Evolutionary conservation across 2,329 filamentous ascomycete genomes (phyloP).

Genomic region (Penicillium sp.): DNA sequence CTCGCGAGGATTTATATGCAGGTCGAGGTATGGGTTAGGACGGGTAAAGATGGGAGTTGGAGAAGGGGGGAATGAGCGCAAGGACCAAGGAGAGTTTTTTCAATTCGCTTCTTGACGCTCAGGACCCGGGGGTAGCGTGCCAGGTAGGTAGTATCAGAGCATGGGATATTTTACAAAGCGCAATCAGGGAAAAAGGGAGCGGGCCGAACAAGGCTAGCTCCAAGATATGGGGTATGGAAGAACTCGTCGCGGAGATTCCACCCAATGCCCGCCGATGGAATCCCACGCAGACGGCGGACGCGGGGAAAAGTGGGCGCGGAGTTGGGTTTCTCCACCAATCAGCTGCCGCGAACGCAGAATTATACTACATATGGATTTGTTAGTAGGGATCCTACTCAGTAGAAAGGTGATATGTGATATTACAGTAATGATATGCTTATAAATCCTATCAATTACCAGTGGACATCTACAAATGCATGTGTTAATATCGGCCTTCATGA

Average conservation of each 20-base stretch:
- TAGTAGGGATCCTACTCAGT: background rate
- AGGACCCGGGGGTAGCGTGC: background rate
- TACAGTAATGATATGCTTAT: background rate
- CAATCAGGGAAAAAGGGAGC: conserved; percentile 1
- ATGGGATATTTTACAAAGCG: background rate
- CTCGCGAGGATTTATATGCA: background rate
- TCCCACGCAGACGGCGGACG: conserved; percentile 13
- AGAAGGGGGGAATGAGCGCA: background rate
- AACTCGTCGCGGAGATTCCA: conserved; percentile 8
- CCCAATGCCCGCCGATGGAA: conserved; percentile 7
- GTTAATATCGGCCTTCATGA: background rate
- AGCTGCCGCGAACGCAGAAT: background rate
- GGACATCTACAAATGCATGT: too few relatives aligned
- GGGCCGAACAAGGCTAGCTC: conserved; percentile 1
- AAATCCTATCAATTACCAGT: background rate
- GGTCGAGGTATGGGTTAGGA: background rate
- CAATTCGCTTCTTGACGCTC: background rate
- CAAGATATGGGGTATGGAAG: conserved; percentile 7
- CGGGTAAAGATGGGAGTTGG: background rate
- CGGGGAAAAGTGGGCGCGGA: conserved; percentile 17
- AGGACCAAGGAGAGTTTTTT: background rate
- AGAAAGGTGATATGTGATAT: background rate
- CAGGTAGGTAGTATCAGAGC: background rate
- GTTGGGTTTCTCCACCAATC: conserved; percentile 31
- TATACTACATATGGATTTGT: background rate